Base-by-base conservation (phyloP, 805 yeast genomes). In the Brettanomyces anomalus region DNA sequence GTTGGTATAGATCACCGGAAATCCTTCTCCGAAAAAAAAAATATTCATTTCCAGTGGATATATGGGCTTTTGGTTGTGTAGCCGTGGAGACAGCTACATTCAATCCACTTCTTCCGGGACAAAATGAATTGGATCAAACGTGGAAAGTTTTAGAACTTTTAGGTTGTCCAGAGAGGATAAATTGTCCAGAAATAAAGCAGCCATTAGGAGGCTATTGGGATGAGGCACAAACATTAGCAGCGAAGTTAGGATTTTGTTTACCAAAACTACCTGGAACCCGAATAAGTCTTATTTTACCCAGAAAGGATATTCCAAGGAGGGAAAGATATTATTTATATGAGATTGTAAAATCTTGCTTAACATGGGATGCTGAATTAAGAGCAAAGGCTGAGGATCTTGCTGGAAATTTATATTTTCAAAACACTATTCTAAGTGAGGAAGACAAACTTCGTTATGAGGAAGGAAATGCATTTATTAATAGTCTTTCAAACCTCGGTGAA, bases 1-100 rank as follows among this genome's bases (percentile, higher is more conserved):
- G 95, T 53, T 85, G 95, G 95, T 85, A 85, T 54, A 67, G 95
- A 48, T 76, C 90, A 0, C 95, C 95, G 0, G 95, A 85, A 57
- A 81, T 85, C 17, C 65, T 85, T 37, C 64, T 85, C 44, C 70
- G 90, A 50, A 78, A 74, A 48, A 71, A 70, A 4, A 65, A 61
- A 52, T 81, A 85, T 54, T 74, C 86, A 0, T 73, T 64, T 47
- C 87, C 93, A 2, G 73, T 82, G 32, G 95, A 85, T 64, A 74
- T 85, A 30, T 85, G 95, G 95, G 90, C 94, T 0, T 85, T 84
- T 67, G 95, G 88, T 2, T 73, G 80, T 36, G 86, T 85, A 33
- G 86, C 85, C 2, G 75, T 76, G 5, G 95, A 85, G 56, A 68
- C 79, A 36, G 83, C 85, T 18, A 78, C 78, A 36, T 77, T 84